phyloP scores from a whole-genome alignment of 2,329 filamentous ascomycete genomes.

The Diplodia scrobiculata region DNA sequence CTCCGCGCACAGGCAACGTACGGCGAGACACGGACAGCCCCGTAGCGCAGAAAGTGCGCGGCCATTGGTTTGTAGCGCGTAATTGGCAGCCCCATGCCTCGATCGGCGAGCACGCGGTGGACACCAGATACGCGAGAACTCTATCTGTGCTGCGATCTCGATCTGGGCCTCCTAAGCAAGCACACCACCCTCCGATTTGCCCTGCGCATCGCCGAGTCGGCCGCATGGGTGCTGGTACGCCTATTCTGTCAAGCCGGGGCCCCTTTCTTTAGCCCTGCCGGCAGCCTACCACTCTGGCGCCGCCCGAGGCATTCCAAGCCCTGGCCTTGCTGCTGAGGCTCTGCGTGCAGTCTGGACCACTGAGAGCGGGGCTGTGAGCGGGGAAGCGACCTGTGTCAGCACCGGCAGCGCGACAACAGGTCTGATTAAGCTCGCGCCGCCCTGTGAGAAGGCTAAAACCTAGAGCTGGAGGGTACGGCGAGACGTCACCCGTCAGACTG shows the following conservation, averaged over 20 bases:
- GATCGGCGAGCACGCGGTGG: background rate
- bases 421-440: slow-evolving; percentile 3
- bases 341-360: background rate
- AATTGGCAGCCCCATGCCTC: background rate
- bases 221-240: slow-evolving; percentile 12
- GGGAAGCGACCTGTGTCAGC: background rate
- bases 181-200: slow-evolving; percentile 10
- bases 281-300: background rate
- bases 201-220: slow-evolving; percentile 3
- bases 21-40: background rate
- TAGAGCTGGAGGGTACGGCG: background rate
- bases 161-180: slow-evolving; percentile 3
- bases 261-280: background rate
- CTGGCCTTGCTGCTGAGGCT: background rate
- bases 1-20: background rate
- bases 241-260: background rate
- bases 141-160: slow-evolving; percentile 18
- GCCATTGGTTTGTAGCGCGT: slow-evolving; percentile 6
- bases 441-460: background rate
- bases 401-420: background rate
- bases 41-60: background rate
- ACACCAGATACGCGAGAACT: slow-evolving; percentile 24
- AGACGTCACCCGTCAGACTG: background rate
- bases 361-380: background rate
- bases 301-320: background rate